phyloP scores from a whole-genome alignment of 306 rosid species.

The Vigna unguiculata region DNA sequence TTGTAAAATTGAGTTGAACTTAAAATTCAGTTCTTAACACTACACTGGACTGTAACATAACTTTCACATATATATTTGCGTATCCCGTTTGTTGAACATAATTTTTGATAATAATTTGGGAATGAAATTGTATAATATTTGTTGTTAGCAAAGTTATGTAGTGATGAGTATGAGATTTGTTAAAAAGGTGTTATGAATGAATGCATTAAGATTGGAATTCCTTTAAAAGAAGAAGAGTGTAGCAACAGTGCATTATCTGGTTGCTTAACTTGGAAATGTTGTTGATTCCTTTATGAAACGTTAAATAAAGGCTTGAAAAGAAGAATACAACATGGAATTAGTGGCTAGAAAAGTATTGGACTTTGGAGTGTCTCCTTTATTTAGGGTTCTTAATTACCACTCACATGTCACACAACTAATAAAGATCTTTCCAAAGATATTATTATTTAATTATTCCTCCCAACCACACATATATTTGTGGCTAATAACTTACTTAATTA shows the following conservation, averaged over 20 bases:
- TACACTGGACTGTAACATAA: too few relatives aligned
- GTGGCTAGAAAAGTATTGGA: conserved; percentile 45
- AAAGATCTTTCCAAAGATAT: too few relatives aligned
- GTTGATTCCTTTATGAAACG: conserved; percentile 40
- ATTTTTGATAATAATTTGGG: too few relatives aligned
- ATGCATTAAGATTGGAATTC: background rate
- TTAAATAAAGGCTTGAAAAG: conserved; percentile 31
- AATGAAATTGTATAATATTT: too few relatives aligned
- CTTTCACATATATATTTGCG: too few relatives aligned
- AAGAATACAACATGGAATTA: conserved; percentile 41
- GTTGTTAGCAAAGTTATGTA: too few relatives aligned
- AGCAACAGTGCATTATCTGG: conserved; percentile 10
- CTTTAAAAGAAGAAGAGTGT: conserved; percentile 29
- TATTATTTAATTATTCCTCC: background rate
- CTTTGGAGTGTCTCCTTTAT: conserved; percentile 22
- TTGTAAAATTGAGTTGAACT: too few relatives aligned
- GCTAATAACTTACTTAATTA: conserved; percentile 44
- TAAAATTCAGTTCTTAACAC: too few relatives aligned
- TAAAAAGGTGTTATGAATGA: too few relatives aligned
- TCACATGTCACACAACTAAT: conserved; percentile 50
- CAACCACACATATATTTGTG: conserved; percentile 51
- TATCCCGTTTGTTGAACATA: too few relatives aligned
- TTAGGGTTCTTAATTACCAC: conserved; percentile 36
- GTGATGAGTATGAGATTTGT: too few relatives aligned
- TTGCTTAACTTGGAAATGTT: conserved; percentile 41